Evolutionary conservation across 2,329 filamentous ascomycete species (phyloP), one percentile per base, ranked within the genome.

Genomic region (Pseudogymnoascus sp.): DNA sequence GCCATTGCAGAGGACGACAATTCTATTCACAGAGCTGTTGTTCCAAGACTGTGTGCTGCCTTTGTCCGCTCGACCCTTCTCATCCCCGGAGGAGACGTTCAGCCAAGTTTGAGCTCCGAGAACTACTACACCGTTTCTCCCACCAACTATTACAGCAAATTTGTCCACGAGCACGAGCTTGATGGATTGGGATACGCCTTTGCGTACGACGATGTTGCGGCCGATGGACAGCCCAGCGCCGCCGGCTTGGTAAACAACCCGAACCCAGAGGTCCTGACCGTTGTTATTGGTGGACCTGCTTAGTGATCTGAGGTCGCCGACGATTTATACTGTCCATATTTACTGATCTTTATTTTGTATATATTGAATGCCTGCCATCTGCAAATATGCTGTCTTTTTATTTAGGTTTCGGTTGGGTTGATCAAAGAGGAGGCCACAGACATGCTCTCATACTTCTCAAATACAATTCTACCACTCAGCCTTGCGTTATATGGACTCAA

Each of bases 11-110:
- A 5, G 28, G 16, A 18, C 1, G 47, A 54, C 47, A 12, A 6
- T 32, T 25, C 18, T 54, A 54, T 54, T 25, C 47, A 54, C 25
- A 32, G n/a, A 32, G 47, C 47, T 18, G 81, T 92, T 61, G 85
- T 86, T 7, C 88, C 90, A 0, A 80, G 90, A n/a, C 74, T 94
- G 12, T 82, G 87, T 0, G 89, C 90, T 1, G 88, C 87, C 0
- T 83, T 93, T 68, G 91, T 92, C 73, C 81, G 90, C 20, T 85
- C 82, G 34, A 92, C 87, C 9, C 73, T 94, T 63, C 73, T 89
- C 58, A 69, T 73, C 18, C 47, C 47, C 2, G 47, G 47, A 4
- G 74, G 81, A 66, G 60, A 71, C n/a, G 67, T 69, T 65, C 84
- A 81, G 73, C 84, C 82, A 12, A 18, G 25, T 7, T 18, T 54